phyloP scores from a whole-genome alignment of 352 stramenopile species.

The Phytopythium montanum region DNA sequence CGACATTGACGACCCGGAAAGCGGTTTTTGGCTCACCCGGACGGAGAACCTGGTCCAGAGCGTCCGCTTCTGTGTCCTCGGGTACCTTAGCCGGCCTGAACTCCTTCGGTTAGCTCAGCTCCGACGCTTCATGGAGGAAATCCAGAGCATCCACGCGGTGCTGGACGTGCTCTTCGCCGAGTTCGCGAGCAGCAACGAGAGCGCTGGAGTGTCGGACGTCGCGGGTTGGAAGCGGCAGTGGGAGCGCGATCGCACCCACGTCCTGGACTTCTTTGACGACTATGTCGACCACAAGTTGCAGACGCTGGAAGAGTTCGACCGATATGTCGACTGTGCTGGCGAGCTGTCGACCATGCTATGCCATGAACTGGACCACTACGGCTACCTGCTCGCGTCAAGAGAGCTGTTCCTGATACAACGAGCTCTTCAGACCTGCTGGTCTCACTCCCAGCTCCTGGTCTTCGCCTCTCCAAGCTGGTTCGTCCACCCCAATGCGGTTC shows the following conservation, averaged over 20 bases:
- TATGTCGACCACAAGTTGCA: conserved; percentile 12
- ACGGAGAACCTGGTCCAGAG: conserved; percentile 28
- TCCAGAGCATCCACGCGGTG: conserved; percentile 21
- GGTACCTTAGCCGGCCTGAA: conserved; percentile 19
- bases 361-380: conserved; percentile 25
- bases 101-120: conserved; percentile 20
- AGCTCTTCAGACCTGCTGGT: conserved; percentile 12
- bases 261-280: conserved; percentile 15
- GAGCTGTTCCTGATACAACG: conserved; percentile 12
- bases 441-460: background rate
- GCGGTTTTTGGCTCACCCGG: conserved; percentile 21
- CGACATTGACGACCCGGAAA: conserved; percentile 17
- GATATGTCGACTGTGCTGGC: conserved; percentile 7
- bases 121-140: conserved; percentile 25
- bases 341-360: conserved; percentile 22
- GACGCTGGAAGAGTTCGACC: background rate
- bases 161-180: conserved; percentile 22
- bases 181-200: conserved; percentile 14
- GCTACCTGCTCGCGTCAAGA: conserved; percentile 15
- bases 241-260: conserved; percentile 18
- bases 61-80: conserved; percentile 18
- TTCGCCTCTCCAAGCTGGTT: conserved; percentile 19
- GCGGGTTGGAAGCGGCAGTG: conserved; percentile 21
- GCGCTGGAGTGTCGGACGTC: background rate
- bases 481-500: conserved; percentile 20